Evolutionary conservation across 257 asterid species (phyloP), one percentile per base, ranked within the genome.

Genomic region (Plantago major): DNA sequence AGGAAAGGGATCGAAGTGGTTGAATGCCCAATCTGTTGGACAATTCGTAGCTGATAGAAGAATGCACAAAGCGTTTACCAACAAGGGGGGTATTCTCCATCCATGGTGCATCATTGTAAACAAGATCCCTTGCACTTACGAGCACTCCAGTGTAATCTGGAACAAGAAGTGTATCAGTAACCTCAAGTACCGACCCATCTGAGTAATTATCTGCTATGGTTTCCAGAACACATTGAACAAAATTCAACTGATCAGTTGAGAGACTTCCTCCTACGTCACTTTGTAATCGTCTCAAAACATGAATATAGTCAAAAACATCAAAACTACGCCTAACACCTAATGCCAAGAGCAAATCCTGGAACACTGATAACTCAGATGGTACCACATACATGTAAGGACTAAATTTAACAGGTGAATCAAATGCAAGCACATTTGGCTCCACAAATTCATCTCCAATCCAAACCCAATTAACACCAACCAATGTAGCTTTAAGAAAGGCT

Each of bases 401-500:
- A 78, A 77, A 91, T 75, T 88, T 88, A 75, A 88, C 93, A 53
- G 98, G 98, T 51, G 98, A 86, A 79, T 91, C 94, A 73, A 88
- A 91, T 64, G 98, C 96, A 67, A 91, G 96, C 64, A 84, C 89
- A 67, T 79, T 72, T 11, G 96, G 80, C 40, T 81, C 73, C 72
- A 91, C 92, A 75, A 91, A 91, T 28, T 86, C 98, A 79, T 91
- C 98, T 72, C 98, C 98, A 73, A 84, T 91, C 98, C 98, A 91
- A 72, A 91, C 92, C 94, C 96, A 91, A 65, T 71, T 66, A 70
- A 76, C 81, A 47, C 82, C 94, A 67, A 47, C 73, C 61, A 91
- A 71, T 62, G 84, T 75, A 76, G 88, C 76, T 67, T 69, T 82
- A 63, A 91, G 81, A 62, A 68, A 16, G 44, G 58, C 67, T 60